Evolutionary conservation across 805 yeast species (phyloP).

Genomic region (Metschnikowia reukaufii): DNA sequence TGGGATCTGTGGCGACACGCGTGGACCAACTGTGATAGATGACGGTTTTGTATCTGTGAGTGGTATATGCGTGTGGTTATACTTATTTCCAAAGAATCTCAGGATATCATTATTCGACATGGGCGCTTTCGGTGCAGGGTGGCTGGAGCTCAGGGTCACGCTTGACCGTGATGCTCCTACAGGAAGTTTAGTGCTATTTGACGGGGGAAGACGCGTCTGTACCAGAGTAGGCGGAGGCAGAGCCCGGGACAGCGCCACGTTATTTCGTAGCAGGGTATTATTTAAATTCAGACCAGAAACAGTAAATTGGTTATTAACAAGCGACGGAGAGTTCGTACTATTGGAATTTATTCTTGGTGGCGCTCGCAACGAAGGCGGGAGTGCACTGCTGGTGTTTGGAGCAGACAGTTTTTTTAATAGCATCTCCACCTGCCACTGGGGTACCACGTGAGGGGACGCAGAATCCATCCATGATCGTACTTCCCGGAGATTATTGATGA

Average conservation of each 20-base stretch:
- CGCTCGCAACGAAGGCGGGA: slow-evolving; percentile 3
- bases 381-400: not conserved
- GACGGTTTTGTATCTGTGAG: not conserved
- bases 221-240: not conserved
- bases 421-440: slow-evolving; percentile 13
- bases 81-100: too few relatives aligned
- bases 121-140: too few relatives aligned
- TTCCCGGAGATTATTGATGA: slow-evolving; percentile 20
- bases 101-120: too few relatives aligned
- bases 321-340: not conserved
- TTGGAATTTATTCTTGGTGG: not conserved
- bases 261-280: not conserved
- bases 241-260: not conserved
- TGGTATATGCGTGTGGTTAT: too few relatives aligned
- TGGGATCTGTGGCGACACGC: not conserved
- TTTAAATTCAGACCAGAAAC: not conserved
- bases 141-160: too few relatives aligned
- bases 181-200: not conserved
- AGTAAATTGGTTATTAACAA: not conserved
- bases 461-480: slow-evolving; percentile 18
- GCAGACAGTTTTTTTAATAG: slow-evolving; percentile 3
- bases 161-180: too few relatives aligned
- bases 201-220: not conserved
- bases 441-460: slow-evolving; percentile 15
- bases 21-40: not conserved